Base-by-base conservation (phyloP, 2,329 filamentous ascomycete species). In the Ophiostoma tasmaniense region DNA sequence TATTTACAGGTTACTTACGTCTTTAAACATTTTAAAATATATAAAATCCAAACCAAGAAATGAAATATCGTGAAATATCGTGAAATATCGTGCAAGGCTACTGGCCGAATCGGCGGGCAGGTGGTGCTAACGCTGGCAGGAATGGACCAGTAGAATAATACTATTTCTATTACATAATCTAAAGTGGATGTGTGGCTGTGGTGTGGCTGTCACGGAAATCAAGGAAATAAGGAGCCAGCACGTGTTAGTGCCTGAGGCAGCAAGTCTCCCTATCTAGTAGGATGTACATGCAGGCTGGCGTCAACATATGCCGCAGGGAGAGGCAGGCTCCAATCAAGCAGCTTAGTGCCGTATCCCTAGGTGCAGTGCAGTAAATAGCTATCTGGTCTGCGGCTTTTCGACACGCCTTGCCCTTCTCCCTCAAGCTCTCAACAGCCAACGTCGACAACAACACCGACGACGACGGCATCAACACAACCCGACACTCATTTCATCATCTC, bases 221-320 rank as follows among this genome's bases (percentile, higher is more conserved):
- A 45, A 45, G 42, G 13, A 42, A 22, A 33, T 50, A 20, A 8
- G n/a, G 45, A 11, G n/a, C 33, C 33, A 22, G 50, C 68, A 66
- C 64, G 68, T 66, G 52, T 4, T 65, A 42, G 2, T 72, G 72
- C 71, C 72, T 73, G 37, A 73, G 72, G 72, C 70, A 68, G 4
- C 0, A 66, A 39, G 25, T 20, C 25, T 13, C 10, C 28, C 20
- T 37, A 62, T 6, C 33, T 33, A 33, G 33, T 33, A 33, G 33
- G 33, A 33, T 33, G 33, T 33, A 33, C 33, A 45, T 55, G 22
- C 7, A 25, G 65, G 62, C 67, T 71, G 70, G 71, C 71, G 70
- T 28, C 35, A 67, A 67, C 65, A 71, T 72, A 72, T 72, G 52
- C 69, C 71, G 71, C 70, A 72, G 71, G 62, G 52, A 69, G 70